phyloP scores from a whole-genome alignment of 2,329 filamentous ascomycete species.

The Raffaelea albimanens region DNA sequence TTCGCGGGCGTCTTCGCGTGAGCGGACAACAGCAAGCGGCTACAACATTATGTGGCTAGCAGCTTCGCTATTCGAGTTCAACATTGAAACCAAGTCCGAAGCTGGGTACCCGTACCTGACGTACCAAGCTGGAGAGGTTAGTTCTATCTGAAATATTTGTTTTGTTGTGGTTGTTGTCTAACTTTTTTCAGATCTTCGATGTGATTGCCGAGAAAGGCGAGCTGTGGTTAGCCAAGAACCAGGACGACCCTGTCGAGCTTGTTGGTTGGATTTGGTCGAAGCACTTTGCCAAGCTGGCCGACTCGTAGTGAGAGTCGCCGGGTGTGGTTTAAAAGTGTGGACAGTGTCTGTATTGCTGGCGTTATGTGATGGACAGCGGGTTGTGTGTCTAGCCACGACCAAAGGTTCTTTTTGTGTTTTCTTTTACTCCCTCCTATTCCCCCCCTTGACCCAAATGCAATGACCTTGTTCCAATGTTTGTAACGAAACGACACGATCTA shows the following conservation, averaged over 20 bases:
- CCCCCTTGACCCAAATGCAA: too few relatives aligned
- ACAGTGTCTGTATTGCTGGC: too few relatives aligned
- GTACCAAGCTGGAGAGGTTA: slow-evolving; percentile 83
- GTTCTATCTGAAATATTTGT: too few relatives aligned
- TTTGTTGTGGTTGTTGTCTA: neutral
- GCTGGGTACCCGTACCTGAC: slow-evolving; percentile 93
- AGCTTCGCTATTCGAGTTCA: slow-evolving; percentile 92
- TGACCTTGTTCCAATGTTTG: too few relatives aligned
- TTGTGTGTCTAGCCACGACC: too few relatives aligned
- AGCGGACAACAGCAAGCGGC: slow-evolving; percentile 37
- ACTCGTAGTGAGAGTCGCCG: slow-evolving; percentile 22
- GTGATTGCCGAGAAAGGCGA: slow-evolving; percentile 95
- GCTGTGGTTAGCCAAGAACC: slow-evolving; percentile 94
- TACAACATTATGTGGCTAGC: slow-evolving; percentile 81
- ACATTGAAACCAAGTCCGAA: slow-evolving; percentile 87
- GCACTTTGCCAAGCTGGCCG: slow-evolving; percentile 70
- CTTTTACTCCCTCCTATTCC: too few relatives aligned
- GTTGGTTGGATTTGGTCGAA: slow-evolving; percentile 99
- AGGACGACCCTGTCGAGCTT: slow-evolving; percentile 70
- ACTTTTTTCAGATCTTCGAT: slow-evolving; percentile 58
- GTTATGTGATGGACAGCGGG: too few relatives aligned
- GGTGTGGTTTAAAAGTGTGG: too few relatives aligned
- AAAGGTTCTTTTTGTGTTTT: too few relatives aligned
- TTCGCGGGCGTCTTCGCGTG: slow-evolving; percentile 51
- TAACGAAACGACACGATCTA: neutral